Percentiles rank a stretch among this genome's conserved stretches.
Evolutionary conservation across 2,329 filamentous ascomycete species (phyloP).

Genomic region (Nemania sp.): DNA sequence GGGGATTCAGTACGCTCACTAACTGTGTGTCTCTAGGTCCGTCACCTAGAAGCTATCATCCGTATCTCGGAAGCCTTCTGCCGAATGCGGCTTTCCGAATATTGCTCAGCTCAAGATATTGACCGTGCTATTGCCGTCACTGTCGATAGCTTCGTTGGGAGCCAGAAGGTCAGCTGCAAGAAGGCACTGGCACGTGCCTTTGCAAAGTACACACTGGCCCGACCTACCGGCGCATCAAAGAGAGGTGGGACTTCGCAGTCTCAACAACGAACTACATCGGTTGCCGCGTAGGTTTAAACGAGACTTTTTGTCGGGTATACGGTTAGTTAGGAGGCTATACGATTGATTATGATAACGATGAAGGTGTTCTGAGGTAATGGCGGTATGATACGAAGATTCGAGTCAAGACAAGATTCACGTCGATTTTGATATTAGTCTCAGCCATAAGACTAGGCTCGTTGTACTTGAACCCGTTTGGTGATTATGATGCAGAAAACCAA

Average conservation of each 20-base stretch:
- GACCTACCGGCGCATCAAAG: slow-evolving; percentile 53
- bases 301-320: slow-evolving; percentile 4
- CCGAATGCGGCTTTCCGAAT: slow-evolving; percentile 98
- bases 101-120: slow-evolving; percentile 89
- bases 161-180: slow-evolving; percentile 97
- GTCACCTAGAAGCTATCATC: slow-evolving; percentile 97
- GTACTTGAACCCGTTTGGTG: neutral
- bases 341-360: slow-evolving; percentile 18
- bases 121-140: slow-evolving; percentile 97
- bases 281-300: slow-evolving; percentile 36
- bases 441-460: neutral
- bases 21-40: slow-evolving; percentile 70
- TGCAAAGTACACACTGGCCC: slow-evolving; percentile 85
- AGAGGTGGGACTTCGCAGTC: slow-evolving; percentile 43
- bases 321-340: slow-evolving; percentile 12
- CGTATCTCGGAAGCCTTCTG: slow-evolving; percentile 94
- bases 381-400: slow-evolving; percentile 11
- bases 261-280: slow-evolving; percentile 42
- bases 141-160: slow-evolving; percentile 94
- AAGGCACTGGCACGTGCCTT: slow-evolving; percentile 94
- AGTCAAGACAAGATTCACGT: slow-evolving; percentile 6
- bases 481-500: neutral
- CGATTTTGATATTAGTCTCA: slow-evolving; percentile 5
- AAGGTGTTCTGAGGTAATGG: slow-evolving; percentile 16
- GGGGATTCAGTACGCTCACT: slow-evolving; percentile 42